Percentiles rank a stretch among this genome's conserved stretches.
Evolutionary conservation across 2,329 filamentous ascomycete genomes (phyloP).

Genomic region (Diaporthe amygdali): DNA sequence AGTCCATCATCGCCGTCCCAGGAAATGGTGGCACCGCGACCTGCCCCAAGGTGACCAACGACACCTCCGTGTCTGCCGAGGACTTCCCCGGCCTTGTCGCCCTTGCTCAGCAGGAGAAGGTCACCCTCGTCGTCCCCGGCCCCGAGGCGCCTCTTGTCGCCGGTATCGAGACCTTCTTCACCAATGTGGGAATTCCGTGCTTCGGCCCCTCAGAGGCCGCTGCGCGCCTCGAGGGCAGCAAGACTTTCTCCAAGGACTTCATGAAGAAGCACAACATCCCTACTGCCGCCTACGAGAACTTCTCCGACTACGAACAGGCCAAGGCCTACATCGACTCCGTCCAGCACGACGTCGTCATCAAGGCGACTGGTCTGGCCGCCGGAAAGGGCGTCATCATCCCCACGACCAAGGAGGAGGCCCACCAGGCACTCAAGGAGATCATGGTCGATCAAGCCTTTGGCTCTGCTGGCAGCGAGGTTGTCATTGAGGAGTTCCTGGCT

Average conservation of each 20-base stretch:
- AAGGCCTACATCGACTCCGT: constrained; percentile 75
- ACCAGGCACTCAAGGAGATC: constrained; percentile 81
- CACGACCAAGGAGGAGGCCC: constrained; percentile 79
- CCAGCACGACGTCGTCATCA: constrained; percentile 83
- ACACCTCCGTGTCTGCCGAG: constrained; percentile 70
- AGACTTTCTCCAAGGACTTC: constrained; percentile 97
- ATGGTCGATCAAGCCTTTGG: constrained; percentile 92
- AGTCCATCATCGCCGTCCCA: constrained; percentile 72
- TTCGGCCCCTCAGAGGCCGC: constrained; percentile 88
- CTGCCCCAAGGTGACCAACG: constrained; percentile 75
- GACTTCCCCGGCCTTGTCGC: constrained; percentile 80
- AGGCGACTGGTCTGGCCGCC: constrained; percentile 88
- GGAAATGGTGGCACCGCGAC: constrained; percentile 88
- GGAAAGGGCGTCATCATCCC: constrained; percentile 97
- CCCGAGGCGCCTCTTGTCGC: constrained; percentile 94
- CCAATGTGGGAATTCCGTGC: constrained; percentile 72
- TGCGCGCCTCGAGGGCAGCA: constrained; percentile 92
- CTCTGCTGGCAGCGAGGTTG: constrained; percentile 84
- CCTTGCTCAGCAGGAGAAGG: constrained; percentile 72
- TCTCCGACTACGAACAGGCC: constrained; percentile 76
- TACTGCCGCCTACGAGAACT: constrained; percentile 90
- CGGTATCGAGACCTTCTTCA: constrained; percentile 86
- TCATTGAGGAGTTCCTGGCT: constrained; percentile 91
- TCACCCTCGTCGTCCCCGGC: constrained; percentile 88
- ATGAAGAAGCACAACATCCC: constrained; percentile 92